Base-by-base conservation (phyloP, 164 flowering plant genomes). In the Berberis thunbergii region DNA sequence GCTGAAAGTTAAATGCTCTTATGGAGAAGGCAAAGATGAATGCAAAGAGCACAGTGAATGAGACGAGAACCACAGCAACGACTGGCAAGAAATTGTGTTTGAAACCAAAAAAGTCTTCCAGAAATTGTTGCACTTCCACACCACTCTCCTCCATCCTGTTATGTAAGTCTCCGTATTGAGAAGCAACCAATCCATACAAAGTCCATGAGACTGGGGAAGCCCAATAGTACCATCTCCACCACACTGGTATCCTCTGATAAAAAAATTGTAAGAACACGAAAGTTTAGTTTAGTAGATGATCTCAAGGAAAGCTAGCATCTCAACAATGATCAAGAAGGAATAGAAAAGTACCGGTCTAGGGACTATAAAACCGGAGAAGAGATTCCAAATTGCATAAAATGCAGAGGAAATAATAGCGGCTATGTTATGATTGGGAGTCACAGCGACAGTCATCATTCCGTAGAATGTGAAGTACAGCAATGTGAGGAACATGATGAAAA, bases 381-480 rank as follows among this genome's bases (percentile, higher is more conserved):
- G 67, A 67, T 80, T 81, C 88, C 87, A 86, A 8, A 84, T n/a
- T 39, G 76, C 76, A 59, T 81, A 86, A 63, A 83, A 83, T n/a
- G 80, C 73, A 55, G 84, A 49, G 5, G 89, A 74, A 57, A 84
- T 65, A 6, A 84, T 79, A 41, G 82, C 75, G 43, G 87, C 86
- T 56, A 83, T 71, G 60, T 75, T 64, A 11, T 75, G 81, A 70
- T 84, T 83, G 44, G 92, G 92, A 42, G 86, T 83, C 46, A 83
- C 58, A 42, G 81, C 89, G 4, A 84, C 87, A 9, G 85, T 65
- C 92, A 86, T 84, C 92, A 86, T 86, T 41, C 87, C 89, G 57
- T 83, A 86, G 69, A 49, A 79, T 54, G 87, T 83, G 77, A 79
- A 84, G 79, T 80, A 84, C 12, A 84, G 63, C 48, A 86, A 63